Base-by-base conservation (phyloP, 176 grass and related monocot genomes). In the Musa acuminata region DNA sequence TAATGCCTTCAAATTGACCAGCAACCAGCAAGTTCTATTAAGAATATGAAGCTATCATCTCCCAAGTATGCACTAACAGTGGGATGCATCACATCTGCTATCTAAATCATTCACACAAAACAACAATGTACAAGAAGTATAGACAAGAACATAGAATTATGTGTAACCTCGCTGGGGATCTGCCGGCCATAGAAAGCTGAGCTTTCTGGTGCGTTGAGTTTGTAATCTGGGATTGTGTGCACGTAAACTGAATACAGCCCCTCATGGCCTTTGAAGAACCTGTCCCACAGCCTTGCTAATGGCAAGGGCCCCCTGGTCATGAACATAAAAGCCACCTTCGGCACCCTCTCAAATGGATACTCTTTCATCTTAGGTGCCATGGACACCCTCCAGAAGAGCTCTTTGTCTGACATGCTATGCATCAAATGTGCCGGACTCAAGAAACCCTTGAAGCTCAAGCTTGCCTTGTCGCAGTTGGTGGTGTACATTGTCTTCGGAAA, bases 201-300 rank as follows among this genome's bases (percentile, higher is more conserved):
- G 25, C 43, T 50, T 58, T 23, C 3, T 8, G 74, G 51, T n/a
- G 25, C 55, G 51, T 76, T 64, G 12, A 63, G 58, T n/a, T 16
- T 62, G 74, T 76, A 76, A 50, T 50, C 55, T 0, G 74, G 74
- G 51, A 64, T 57, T 2, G 74, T 43, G 19, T 76, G 74, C 35
- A 76, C 8, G 8, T 76, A 76, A 8, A 76, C 20, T 1, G 74
- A 76, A 24, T 64, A 76, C 10, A 51, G 59, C 11, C 58, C 74
- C 74, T 76, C 35, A 52, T 76, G 74, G 43, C 74, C 74, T 49
- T 25, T 64, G 74, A 76, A 64, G 74, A 76, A 76, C 59, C 35
- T 64, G 11, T 76, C 74, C 74, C 74, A 76, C 11, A 76, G 58
- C 6, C 0, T 10, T n/a, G 48, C 58, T 2, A 76, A 64, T 3